Evolutionary conservation across 1,284 basidiomycete species (phyloP).

Genomic region (Tilletiaria anomala): DNA sequence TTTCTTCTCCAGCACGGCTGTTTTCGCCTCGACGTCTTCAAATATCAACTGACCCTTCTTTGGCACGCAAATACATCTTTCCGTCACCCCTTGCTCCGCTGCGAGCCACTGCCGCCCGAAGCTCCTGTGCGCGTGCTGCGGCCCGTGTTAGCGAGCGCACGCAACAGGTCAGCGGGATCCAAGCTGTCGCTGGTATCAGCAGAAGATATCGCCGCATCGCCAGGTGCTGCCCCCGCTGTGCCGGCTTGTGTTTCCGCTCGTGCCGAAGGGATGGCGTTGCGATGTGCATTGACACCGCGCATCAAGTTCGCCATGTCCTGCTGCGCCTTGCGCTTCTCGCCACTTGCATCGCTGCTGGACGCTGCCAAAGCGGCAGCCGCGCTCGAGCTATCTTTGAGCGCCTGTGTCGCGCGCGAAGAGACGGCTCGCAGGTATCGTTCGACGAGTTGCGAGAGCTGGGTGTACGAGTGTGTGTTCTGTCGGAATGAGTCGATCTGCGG

Average conservation of each 20-base stretch:
- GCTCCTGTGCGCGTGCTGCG: no score
- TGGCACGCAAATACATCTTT: no score
- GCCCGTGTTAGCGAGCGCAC: neutral
- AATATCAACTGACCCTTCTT: no score
- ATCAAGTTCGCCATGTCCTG: neutral
- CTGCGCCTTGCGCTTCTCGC: neutral
- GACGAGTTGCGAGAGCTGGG: neutral
- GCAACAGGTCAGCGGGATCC: neutral
- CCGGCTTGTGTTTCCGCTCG: neutral
- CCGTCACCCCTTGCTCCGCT: no score
- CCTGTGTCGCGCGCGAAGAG: neutral
- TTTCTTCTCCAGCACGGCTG: no score
- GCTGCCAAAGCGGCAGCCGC: neutral
- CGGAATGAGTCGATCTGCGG: neutral
- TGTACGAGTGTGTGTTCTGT: neutral
- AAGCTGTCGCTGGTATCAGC: no score
- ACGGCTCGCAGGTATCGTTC: neutral
- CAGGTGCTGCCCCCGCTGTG: no score
- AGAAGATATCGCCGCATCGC: no score
- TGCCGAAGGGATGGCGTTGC: neutral
- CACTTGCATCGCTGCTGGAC: neutral
- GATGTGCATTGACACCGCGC: neutral
- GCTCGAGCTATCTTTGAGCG: neutral
- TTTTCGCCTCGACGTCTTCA: no score
- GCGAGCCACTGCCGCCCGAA: no score